phyloP scores from a whole-genome alignment of 2,329 filamentous ascomycete species.

The Colletotrichum sp. region DNA sequence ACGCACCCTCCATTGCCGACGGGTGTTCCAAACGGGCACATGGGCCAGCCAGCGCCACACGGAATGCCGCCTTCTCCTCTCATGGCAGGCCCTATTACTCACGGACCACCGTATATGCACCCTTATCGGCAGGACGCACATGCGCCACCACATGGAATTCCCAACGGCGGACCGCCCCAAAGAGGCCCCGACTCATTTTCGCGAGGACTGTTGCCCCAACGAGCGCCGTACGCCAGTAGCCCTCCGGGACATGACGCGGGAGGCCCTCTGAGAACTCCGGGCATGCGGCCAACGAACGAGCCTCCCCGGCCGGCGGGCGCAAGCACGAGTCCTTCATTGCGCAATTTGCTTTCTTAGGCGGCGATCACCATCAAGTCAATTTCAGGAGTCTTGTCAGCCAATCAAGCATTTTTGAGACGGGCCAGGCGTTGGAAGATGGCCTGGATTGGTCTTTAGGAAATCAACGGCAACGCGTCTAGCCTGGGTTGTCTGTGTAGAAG shows the following conservation, averaged over 20 bases:
- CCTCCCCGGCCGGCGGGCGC: slow-evolving; percentile 56
- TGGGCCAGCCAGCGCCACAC: slow-evolving; percentile 46
- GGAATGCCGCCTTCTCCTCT: slow-evolving; percentile 54
- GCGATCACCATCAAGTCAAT: neutral
- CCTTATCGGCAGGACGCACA: slow-evolving; percentile 32
- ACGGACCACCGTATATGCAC: slow-evolving; percentile 31
- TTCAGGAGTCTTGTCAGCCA: neutral
- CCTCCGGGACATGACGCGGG: slow-evolving; percentile 38
- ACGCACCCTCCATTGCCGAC: slow-evolving; percentile 44
- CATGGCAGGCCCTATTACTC: slow-evolving; percentile 38
- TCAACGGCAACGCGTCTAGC: neutral
- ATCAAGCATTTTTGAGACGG: neutral
- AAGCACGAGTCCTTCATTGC: slow-evolving; percentile 77
- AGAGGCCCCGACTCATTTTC: slow-evolving; percentile 52
- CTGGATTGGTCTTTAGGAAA: neutral
- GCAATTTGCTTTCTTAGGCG: slow-evolving; percentile 70
- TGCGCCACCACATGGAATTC: slow-evolving; percentile 32
- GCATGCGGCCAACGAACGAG: slow-evolving; percentile 27
- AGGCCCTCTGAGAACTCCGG: slow-evolving; percentile 28
- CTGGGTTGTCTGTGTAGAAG: neutral
- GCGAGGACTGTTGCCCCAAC: slow-evolving; percentile 46
- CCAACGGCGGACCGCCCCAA: slow-evolving; percentile 46
- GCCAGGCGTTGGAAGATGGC: neutral
- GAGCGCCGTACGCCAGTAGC: slow-evolving; percentile 47
- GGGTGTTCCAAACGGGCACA: slow-evolving; percentile 46